Evolutionary conservation across 257 asterid genomes (phyloP).

Genomic region (Gentiana straminea): DNA sequence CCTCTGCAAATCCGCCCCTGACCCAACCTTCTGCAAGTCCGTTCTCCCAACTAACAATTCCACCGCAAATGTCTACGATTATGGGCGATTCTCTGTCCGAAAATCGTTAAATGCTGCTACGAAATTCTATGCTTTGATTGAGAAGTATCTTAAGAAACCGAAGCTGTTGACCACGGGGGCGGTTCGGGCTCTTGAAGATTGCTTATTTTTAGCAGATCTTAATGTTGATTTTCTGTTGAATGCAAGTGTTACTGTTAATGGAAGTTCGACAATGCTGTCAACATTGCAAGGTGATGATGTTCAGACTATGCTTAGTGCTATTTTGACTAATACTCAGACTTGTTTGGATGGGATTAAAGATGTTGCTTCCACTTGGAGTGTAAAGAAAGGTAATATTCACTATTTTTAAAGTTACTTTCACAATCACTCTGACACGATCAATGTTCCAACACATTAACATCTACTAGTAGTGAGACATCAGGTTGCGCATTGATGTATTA

Average conservation of each 20-base stretch:
- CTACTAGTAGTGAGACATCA: neutral
- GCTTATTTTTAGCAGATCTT: constrained; percentile 22
- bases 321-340: constrained; percentile 38
- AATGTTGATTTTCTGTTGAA: constrained; percentile 19
- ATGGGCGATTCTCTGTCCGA: constrained; percentile 21
- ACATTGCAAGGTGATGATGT: constrained; percentile 20
- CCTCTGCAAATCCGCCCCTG: constrained; percentile 29
- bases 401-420: too few relatives aligned
- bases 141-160: constrained; percentile 10
- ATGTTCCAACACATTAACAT: constrained; percentile 8
- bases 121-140: constrained; percentile 14
- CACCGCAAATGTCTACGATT: constrained; percentile 10
- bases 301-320: constrained; percentile 35
- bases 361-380: constrained; percentile 1
- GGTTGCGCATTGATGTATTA: too few relatives aligned
- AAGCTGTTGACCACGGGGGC: constrained; percentile 10
- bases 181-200: constrained; percentile 26
- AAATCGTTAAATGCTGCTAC: constrained; percentile 21
- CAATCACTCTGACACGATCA: neutral
- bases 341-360: constrained; percentile 32
- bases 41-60: constrained; percentile 25
- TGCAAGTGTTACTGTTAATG: constrained; percentile 10
- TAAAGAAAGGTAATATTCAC: neutral
- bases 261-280: neutral
- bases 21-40: constrained; percentile 29